Evolutionary conservation across 768 basidiomycete species (phyloP).

Genomic region (Amanita exitialis): DNA sequence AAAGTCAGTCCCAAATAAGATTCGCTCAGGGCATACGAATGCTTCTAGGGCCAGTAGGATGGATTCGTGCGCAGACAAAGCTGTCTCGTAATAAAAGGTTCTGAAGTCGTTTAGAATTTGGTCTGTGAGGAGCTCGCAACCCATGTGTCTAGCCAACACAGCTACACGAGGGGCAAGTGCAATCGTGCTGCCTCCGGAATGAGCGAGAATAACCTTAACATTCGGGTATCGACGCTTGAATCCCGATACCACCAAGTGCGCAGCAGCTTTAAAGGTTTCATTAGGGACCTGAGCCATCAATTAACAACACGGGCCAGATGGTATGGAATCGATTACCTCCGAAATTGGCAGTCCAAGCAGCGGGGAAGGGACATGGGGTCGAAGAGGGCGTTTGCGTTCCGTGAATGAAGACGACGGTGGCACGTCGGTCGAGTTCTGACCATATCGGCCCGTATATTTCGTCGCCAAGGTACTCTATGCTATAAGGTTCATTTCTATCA

Average conservation of each 20-base stretch:
- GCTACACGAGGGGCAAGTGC: constrained; percentile 64
- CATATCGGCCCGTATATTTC: constrained; percentile 56
- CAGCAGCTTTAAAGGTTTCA: constrained; percentile 76
- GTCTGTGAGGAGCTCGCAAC: constrained; percentile 48
- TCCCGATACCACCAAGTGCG: constrained; percentile 66
- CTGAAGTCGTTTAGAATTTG: constrained; percentile 63
- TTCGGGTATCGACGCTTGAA: constrained; percentile 50
- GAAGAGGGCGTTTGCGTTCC: constrained; percentile 59
- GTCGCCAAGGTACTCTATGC: constrained; percentile 45
- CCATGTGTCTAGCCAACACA: constrained; percentile 59
- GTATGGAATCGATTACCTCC: constrained; percentile 32
- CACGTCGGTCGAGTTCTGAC: constrained; percentile 54
- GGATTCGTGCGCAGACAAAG: constrained; percentile 47
- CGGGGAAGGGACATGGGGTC: constrained; percentile 51
- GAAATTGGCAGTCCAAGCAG: constrained; percentile 59
- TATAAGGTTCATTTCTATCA: constrained; percentile 3
- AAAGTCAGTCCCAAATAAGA: constrained; percentile 71
- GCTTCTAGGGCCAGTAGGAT: constrained; percentile 40
- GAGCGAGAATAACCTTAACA: constrained; percentile 60
- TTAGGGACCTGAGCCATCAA: constrained; percentile 49
- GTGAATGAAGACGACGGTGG: constrained; percentile 61
- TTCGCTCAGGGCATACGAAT: constrained; percentile 37
- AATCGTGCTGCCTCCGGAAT: constrained; percentile 62
- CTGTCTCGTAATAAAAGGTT: constrained; percentile 68
- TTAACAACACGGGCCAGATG: not conserved